Conservation (phyloP, 345 rosid genomes). For the Crucihimalaya himalaica region DNA sequence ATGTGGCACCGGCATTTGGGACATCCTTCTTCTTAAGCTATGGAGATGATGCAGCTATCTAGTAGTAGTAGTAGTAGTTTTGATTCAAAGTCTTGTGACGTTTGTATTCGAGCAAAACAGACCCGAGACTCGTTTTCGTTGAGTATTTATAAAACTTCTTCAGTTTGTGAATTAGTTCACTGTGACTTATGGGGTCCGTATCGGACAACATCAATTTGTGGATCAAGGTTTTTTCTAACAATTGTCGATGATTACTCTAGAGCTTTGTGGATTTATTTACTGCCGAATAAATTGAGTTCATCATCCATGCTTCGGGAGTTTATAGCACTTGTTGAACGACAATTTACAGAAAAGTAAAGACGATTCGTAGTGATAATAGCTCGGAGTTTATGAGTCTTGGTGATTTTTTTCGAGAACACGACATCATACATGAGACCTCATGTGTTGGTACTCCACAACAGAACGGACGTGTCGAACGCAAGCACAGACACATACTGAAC, state of each 20-base stretch:
- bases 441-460: not conserved
- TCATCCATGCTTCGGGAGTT: not conserved
- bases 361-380: not conserved
- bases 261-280: not conserved
- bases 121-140: not conserved
- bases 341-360: not conserved
- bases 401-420: not conserved
- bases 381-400: not conserved
- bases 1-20: not conserved
- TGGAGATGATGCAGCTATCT: not conserved
- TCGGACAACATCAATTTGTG: not conserved
- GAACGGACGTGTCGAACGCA: no score
- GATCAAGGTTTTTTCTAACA: not conserved
- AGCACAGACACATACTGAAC: no score
- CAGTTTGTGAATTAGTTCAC: not conserved
- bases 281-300: not conserved
- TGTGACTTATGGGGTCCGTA: not conserved
- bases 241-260: not conserved
- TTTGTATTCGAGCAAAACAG: no score
- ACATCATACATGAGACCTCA: not conserved
- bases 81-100: not conserved
- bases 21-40: not conserved
- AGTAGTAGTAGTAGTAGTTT: not conserved
- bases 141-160: not conserved
- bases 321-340: accelerated